A percentile compares a stretch with the other conserved stretches of the same genome.
Evolutionary conservation across 345 rosid genomes (phyloP).

Genomic region (Cardiospermum halicacabum): DNA sequence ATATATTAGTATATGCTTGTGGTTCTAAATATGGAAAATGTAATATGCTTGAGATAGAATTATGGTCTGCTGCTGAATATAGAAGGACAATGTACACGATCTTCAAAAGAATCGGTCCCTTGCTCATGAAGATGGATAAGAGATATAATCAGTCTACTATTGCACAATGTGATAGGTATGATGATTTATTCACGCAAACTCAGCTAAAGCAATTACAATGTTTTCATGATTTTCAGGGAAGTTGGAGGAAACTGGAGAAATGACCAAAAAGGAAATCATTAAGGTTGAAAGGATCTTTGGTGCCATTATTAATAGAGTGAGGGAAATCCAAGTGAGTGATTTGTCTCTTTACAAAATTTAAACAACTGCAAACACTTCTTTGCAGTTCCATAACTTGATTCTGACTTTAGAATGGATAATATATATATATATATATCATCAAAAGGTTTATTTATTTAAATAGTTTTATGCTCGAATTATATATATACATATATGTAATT

Average conservation of each 20-base stretch:
- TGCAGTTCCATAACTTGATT: constrained; percentile 8
- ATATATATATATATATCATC: no score
- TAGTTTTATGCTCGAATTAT: no score
- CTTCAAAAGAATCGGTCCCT: constrained; percentile 86
- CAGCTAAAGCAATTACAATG: background rate
- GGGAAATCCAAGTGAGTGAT: constrained; percentile 82
- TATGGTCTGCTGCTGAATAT: constrained; percentile 98
- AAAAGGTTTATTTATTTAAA: no score
- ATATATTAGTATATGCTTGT: no score
- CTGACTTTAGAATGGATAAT: constrained; percentile 62
- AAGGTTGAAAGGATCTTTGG: constrained; percentile 96
- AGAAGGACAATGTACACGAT: constrained; percentile 98
- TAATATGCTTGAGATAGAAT: constrained; percentile 76
- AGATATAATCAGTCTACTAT: constrained; percentile 48
- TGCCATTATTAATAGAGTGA: constrained; percentile 63
- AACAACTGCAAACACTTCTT: constrained; percentile 6
- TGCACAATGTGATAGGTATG: background rate
- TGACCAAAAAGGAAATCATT: constrained; percentile 86
- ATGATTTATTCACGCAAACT: background rate
- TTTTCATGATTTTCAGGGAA: constrained; percentile 43
- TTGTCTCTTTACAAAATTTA: background rate
- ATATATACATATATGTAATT: no score
- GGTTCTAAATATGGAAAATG: constrained; percentile 17
- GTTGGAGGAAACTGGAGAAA: constrained; percentile 57
- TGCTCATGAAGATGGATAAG: constrained; percentile 84